Base-by-base conservation (phyloP, 2,329 filamentous ascomycete genomes). In the Trichoderma gracile region DNA sequence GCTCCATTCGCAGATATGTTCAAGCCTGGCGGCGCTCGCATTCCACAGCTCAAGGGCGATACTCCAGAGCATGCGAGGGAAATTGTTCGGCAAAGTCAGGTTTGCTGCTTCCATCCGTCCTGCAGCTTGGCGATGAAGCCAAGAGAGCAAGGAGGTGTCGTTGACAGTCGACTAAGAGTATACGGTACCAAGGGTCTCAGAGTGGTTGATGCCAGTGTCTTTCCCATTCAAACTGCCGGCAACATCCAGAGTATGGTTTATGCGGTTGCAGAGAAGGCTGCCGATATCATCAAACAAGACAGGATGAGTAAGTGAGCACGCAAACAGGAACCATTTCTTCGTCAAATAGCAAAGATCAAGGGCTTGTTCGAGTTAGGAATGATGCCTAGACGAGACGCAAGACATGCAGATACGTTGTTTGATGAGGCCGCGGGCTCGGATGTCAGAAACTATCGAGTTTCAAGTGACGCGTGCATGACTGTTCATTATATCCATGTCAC, bases 71-170 rank as follows among this genome's bases (percentile, higher is more conserved):
- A 68, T 1, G 77, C 77, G 3, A 73, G 68, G 53, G 73, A 77
- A 47, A 72, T 78, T 27, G 75, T 79, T 25, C 70, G 73, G 3
- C 70, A 71, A 42, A 66, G 71, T 0, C 70, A 74, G 57, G 75
- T 78, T 5, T 75, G 76, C 7, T 72, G 73, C 42, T 84, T 80
- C 68, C 83, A 86, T 70, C 77, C 80, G 0, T 73, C 77, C 2
- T 81, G 84, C 14, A 84, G 80, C n/a, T 78, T 78, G 50, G 78
- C 80, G 8, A 84, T 84, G 82, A 73, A 80, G 60, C 80, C 80
- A 3, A 69, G 72, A 25, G 77, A 77, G 45, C 70, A 75, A 5
- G 80, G 79, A 4, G 81, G 80, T 40, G 81, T 82, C 4, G 80
- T 82, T 1, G 77, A 80, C 63, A 69, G 74, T 14, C 68, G 76